Evolutionary conservation across 2,329 filamentous ascomycete species (phyloP).

Genomic region (Cercospora citrullina): DNA sequence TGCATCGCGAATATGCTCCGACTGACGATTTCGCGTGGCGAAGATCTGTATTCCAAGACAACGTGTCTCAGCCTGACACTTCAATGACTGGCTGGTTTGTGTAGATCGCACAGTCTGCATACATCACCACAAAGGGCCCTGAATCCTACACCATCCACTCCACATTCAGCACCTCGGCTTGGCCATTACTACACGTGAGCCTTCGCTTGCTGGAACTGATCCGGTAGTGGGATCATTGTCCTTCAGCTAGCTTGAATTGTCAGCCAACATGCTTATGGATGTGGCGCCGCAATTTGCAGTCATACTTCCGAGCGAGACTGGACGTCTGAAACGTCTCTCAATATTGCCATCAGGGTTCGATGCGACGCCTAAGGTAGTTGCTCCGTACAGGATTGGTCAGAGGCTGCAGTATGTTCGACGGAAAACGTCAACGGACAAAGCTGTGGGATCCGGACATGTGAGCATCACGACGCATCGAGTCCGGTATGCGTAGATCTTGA

Average conservation of each 20-base stretch:
- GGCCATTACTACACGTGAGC: neutral
- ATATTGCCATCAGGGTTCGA: slow-evolving; percentile 1
- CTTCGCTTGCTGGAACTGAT: neutral
- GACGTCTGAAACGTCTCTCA: slow-evolving; percentile 6
- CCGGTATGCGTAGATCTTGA: slow-evolving; percentile 8
- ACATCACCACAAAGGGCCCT: slow-evolving; percentile 3
- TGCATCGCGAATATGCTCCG: slow-evolving; percentile 9
- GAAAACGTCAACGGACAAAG: slow-evolving; percentile 13
- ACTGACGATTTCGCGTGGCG: slow-evolving; percentile 2
- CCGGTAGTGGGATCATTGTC: slow-evolving; percentile 11
- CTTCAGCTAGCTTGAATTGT: slow-evolving; percentile 1
- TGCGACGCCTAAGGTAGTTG: neutral
- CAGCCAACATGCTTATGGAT: slow-evolving; percentile 7
- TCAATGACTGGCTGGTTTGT: slow-evolving; percentile 5
- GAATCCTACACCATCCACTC: neutral
- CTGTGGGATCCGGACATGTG: neutral
- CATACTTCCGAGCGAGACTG: slow-evolving; percentile 3
- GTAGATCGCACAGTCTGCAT: slow-evolving; percentile 8
- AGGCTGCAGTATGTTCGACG: slow-evolving; percentile 1
- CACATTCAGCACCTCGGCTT: neutral
- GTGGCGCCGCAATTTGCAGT: slow-evolving; percentile 9
- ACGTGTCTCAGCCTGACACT: slow-evolving; percentile 4
- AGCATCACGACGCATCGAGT: slow-evolving; percentile 2
- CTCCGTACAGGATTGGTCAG: slow-evolving; percentile 13
- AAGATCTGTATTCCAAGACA: neutral